These are phyloP conservation scores for Dactylellina drechsleri DNA, from an alignment of 2,329 filamentous ascomycete species.

Conservation along the genomic window DNA sequence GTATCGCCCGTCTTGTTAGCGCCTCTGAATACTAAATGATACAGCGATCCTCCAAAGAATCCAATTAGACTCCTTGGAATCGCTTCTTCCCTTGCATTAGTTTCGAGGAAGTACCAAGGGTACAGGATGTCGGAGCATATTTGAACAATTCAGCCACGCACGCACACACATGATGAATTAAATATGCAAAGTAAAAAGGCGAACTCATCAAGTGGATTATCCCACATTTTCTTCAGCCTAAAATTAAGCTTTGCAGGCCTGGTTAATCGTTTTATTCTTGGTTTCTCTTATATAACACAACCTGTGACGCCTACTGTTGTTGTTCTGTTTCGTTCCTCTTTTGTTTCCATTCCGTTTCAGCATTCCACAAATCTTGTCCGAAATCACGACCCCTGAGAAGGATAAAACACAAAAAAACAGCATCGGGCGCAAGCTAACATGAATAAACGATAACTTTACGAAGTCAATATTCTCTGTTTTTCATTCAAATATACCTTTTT, in stretches of 20 bases:
- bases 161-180: not conserved
- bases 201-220: no score
- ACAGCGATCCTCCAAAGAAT: not conserved
- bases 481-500: not conserved
- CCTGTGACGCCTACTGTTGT: slow-evolving; percentile 43
- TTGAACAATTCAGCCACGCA: slow-evolving; percentile 13
- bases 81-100: slow-evolving; percentile 19
- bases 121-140: slow-evolving; percentile 6
- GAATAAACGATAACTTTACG: no score
- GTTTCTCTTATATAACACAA: slow-evolving; percentile 44
- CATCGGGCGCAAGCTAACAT: no score
- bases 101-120: slow-evolving; percentile 19
- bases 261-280: not conserved
- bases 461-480: slow-evolving; percentile 4
- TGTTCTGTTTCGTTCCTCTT: slow-evolving; percentile 51
- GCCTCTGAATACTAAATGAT: slow-evolving; percentile 15
- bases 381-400: slow-evolving; percentile 13
- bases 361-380: slow-evolving; percentile 20
- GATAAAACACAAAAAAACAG: not conserved
- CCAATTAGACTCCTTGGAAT: slow-evolving; percentile 34
- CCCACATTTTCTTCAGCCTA: no score
- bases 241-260: not conserved
- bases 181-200: no score
- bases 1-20: slow-evolving; percentile 15
- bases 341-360: slow-evolving; percentile 47